These are phyloP conservation scores for Zymoseptoria brevis DNA, from an alignment of 2,329 filamentous ascomycete genomes.

Conservation along the genomic window DNA sequence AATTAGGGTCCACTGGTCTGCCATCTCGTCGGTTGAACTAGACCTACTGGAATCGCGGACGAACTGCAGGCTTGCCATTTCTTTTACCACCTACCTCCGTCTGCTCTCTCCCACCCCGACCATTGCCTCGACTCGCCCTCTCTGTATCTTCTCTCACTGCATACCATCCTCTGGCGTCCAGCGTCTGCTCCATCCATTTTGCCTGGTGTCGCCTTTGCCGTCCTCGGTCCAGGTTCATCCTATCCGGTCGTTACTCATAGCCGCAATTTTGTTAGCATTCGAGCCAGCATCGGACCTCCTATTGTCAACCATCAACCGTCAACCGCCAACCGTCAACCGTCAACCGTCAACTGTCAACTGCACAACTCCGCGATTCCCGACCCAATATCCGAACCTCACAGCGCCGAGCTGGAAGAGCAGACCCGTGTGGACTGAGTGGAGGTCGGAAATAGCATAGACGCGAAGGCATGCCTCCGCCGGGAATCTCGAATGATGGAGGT, in stretches of 20 bases:
- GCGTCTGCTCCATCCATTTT: background rate
- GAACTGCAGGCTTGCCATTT: background rate
- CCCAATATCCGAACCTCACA: background rate
- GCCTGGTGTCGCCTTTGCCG: background rate
- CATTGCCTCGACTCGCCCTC: background rate
- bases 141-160: background rate
- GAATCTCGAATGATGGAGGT: background rate
- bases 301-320: background rate
- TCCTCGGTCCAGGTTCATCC: background rate
- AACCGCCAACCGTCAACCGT: background rate
- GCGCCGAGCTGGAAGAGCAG: background rate
- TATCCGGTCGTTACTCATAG: background rate
- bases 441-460: background rate
- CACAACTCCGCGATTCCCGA: background rate
- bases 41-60: background rate
- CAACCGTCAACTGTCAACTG: background rate
- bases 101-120: background rate
- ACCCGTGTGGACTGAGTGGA: background rate
- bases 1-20: background rate
- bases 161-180: background rate
- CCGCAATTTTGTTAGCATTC: background rate
- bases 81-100: background rate
- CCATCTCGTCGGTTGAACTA: background rate
- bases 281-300: background rate
- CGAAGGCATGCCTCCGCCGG: background rate